Conservation (phyloP, 2,329 filamentous ascomycete genomes). For the Geosmithia flava region DNA sequence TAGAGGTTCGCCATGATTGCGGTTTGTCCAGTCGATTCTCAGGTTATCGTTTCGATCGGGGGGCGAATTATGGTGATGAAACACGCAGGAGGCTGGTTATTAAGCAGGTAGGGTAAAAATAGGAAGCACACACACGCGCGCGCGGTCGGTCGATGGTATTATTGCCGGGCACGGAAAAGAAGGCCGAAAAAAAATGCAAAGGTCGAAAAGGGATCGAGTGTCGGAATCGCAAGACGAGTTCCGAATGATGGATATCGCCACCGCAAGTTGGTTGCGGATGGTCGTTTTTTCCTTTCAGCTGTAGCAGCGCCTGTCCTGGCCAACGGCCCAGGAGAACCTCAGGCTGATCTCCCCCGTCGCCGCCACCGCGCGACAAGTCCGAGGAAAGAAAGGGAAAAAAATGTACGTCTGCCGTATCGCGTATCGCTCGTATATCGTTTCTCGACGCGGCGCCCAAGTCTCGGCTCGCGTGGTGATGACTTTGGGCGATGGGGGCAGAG, state of each 20-base stretch:
- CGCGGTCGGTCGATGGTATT: neutral
- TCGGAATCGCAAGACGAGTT: conserved; percentile 10
- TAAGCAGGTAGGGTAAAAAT: neutral
- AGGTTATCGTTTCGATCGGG: conserved; percentile 3
- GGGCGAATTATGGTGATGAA: conserved; percentile 5
- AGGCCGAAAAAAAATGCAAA: conserved; percentile 5
- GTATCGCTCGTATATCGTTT: conserved; percentile 12
- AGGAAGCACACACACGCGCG: neutral
- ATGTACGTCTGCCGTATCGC: conserved; percentile 22
- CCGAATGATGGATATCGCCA: conserved; percentile 18
- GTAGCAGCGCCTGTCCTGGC: conserved; percentile 17
- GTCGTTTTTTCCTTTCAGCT: neutral
- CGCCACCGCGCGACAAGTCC: conserved; percentile 23
- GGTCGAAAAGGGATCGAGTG: conserved; percentile 6
- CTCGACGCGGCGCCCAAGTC: conserved; percentile 26
- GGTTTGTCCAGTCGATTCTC: neutral
- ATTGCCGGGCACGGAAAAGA: too few species aligned
- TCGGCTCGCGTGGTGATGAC: conserved; percentile 39
- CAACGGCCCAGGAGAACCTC: conserved; percentile 33
- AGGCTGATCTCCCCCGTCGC: conserved; percentile 31
- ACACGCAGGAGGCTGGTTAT: conserved; percentile 7
- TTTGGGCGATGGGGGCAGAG: conserved; percentile 20
- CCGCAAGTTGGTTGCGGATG: conserved; percentile 22
- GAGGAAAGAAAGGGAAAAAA: conserved; percentile 17
- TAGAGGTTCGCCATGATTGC: conserved; percentile 80